A percentile compares a stretch with the other conserved stretches of the same genome.
These are phyloP conservation scores for Aspergillus funiculosus DNA, from an alignment of 495 filamentous ascomycete species.

Conservation along the genomic window DNA sequence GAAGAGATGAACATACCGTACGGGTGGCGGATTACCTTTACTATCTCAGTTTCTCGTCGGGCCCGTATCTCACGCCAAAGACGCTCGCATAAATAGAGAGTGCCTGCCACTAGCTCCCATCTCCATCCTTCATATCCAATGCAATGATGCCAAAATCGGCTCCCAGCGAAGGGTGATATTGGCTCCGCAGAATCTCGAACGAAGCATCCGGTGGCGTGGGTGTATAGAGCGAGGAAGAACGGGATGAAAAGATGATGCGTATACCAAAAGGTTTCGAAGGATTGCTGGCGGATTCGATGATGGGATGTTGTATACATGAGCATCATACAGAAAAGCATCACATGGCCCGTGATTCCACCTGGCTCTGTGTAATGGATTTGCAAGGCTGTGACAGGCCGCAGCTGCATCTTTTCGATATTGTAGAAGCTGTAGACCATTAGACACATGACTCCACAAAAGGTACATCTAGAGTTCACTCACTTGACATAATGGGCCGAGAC, in stretches of 20 bases:
- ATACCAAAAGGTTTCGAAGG: slow-evolving; percentile 98
- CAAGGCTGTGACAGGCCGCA: slow-evolving; percentile 75
- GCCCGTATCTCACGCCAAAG: slow-evolving; percentile 87
- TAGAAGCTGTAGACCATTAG: slow-evolving; percentile 65
- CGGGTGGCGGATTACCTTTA: slow-evolving; percentile 92
- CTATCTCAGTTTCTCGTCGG: slow-evolving; percentile 77
- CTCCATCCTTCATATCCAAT: slow-evolving; percentile 95
- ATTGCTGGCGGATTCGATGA: slow-evolving; percentile 88
- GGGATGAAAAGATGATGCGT: slow-evolving; percentile 97
- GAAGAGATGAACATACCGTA: slow-evolving; percentile 58
- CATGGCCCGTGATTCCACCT: slow-evolving; percentile 90
- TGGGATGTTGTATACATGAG: slow-evolving; percentile 98
- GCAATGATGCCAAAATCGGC: slow-evolving; percentile 84
- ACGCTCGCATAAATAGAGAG: slow-evolving; percentile 78
- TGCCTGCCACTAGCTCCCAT: slow-evolving; percentile 89
- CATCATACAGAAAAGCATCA: slow-evolving; percentile 98
- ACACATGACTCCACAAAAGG: not conserved
- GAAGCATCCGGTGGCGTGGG: slow-evolving; percentile 93
- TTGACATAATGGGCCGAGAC: slow-evolving; percentile 87
- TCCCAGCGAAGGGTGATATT: slow-evolving; percentile 77
- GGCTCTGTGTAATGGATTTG: slow-evolving; percentile 88
- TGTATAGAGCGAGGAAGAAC: slow-evolving; percentile 89
- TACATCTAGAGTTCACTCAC: slow-evolving; percentile 46
- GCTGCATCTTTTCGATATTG: slow-evolving; percentile 82
- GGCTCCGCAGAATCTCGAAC: slow-evolving; percentile 68